Evolutionary conservation across 768 basidiomycete genomes (phyloP), one percentile per base, ranked within the genome.

Genomic region (Pleurotus salmoneostramineus): DNA sequence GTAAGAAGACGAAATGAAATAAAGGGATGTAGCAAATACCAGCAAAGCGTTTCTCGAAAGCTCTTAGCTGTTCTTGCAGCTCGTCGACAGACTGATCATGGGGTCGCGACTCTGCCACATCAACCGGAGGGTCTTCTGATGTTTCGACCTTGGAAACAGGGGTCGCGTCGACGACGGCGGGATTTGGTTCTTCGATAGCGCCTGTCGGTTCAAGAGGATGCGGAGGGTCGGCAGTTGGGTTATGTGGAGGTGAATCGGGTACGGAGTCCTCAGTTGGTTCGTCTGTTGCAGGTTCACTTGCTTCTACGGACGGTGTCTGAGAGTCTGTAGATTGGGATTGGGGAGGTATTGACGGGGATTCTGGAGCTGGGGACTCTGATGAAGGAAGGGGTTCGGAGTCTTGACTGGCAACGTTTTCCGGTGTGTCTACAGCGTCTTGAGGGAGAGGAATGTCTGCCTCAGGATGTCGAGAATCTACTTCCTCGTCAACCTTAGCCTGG

Each of bases 41-140:
- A 60, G 84, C 63, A 65, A 93, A 92, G n/a, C 87, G 79, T 67
- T 90, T 84, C 63, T 93, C 90, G 2, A 92, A 80, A 37, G 87
- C 74, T 65, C 80, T 85, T 58, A 94, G 71, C 44, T 83, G 80
- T 60, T 85, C 78, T 65, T 84, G 87, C 55, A 93, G 70, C 35
- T 72, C 74, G 56, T 90, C 89, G 5, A 89, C 70, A 58, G 37
- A 45, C n/a, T 45, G 44, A 42, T 10, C 40, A 8, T 42, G 8
- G 10, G n/a, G 44, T 17, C 17, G 12, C 44, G 10, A 17, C 12
- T 45, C 12, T 45, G 21, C 21, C 21, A 27, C 21, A 27, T 27
- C 21, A 27, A 27, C 21, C 21, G 21, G 21, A 27, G 21, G 21
- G 21, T 27, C 21, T 27, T 27, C 21, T 27, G 21, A 27, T 27